Conservation (phyloP, 352 stramenopile species). For the Saprolegnia parasitica region DNA sequence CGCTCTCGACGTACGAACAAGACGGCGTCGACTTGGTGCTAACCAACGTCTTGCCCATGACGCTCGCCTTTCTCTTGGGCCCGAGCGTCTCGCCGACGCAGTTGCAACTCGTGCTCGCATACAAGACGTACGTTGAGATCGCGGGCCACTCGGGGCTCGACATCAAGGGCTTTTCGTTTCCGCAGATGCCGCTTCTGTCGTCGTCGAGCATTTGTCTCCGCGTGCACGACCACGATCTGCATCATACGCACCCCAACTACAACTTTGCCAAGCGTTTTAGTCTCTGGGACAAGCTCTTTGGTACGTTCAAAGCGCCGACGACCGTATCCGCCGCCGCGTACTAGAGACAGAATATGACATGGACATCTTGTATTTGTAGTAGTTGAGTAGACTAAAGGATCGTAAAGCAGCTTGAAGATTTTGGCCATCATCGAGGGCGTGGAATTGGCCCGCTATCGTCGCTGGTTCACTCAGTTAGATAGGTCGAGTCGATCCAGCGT, state of each 20-base stretch:
- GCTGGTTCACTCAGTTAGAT: no score
- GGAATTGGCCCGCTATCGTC: not conserved
- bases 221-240: slow-evolving; percentile 78
- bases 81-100: slow-evolving; percentile 51
- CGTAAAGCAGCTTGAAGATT: not conserved
- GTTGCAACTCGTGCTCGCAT: slow-evolving; percentile 73
- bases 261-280: slow-evolving; percentile 89
- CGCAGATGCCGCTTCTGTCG: slow-evolving; percentile 71
- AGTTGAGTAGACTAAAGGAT: not conserved
- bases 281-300: slow-evolving; percentile 82
- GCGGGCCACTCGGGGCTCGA: slow-evolving; percentile 77
- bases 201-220: slow-evolving; percentile 52
- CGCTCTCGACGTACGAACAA: slow-evolving; percentile 82
- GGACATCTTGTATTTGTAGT: not conserved
- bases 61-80: slow-evolving; percentile 42
- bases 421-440: not conserved
- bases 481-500: no score
- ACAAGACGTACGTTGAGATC: slow-evolving; percentile 88
- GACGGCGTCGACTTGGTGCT: slow-evolving; percentile 63
- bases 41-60: slow-evolving; percentile 73
- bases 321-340: not conserved
- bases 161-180: slow-evolving; percentile 81
- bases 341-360: not conserved
- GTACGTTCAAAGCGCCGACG: slow-evolving; percentile 46
- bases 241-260: slow-evolving; percentile 74